Evolutionary conservation across 148 eudicot genomes (phyloP).

Genomic region (Chenopodium formosanum): DNA sequence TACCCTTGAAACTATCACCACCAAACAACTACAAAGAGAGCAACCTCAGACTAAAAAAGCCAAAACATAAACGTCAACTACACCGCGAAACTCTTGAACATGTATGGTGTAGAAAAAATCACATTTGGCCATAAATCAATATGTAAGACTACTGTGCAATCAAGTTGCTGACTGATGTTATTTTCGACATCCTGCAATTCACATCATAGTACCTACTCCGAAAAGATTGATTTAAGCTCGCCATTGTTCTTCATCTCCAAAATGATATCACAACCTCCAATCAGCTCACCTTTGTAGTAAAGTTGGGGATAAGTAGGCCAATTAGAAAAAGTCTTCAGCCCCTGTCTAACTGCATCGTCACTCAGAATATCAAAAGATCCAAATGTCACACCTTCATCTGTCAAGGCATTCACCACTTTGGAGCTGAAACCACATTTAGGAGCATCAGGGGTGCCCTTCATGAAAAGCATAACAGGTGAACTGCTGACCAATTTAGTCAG

Average conservation of each 20-base stretch:
- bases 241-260: constrained; percentile 69
- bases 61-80: not conserved
- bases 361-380: constrained; percentile 82
- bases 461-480: constrained; percentile 77
- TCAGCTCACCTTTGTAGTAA: constrained; percentile 86
- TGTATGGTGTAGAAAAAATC: constrained; percentile 9
- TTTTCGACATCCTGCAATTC: not conserved
- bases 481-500: constrained; percentile 55
- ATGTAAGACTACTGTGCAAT: not conserved
- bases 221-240: constrained; percentile 71
- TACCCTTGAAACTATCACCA: not conserved
- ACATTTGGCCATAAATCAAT: constrained; percentile 16
- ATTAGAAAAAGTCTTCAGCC: constrained; percentile 79
- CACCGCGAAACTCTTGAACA: not conserved
- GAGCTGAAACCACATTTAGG: constrained; percentile 93
- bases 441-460: constrained; percentile 90
- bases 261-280: constrained; percentile 93
- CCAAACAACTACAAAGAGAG: not conserved
- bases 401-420: constrained; percentile 82
- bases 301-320: constrained; percentile 99
- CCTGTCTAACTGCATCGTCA: constrained; percentile 83
- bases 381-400: constrained; percentile 65
- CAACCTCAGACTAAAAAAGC: not conserved
- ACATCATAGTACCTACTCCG: constrained; percentile 41
- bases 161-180: not conserved